Evolutionary conservation across 805 yeast genomes (phyloP), one percentile per base, ranked within the genome.

Genomic region (Clavispora santaluciae): DNA sequence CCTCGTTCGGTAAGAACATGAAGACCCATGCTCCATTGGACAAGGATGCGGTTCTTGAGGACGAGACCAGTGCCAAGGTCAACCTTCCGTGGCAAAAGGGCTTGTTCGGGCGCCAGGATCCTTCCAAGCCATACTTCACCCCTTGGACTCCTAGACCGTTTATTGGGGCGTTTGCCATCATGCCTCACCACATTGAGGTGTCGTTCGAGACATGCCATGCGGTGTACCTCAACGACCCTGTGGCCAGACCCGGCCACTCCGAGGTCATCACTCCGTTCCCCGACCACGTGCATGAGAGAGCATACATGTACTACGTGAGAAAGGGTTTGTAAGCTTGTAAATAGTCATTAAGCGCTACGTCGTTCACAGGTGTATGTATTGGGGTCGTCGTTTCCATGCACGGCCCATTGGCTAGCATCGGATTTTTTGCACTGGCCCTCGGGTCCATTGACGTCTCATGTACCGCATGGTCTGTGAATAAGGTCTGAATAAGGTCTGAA

Each of bases 81-180:
- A 54, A 68, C 25, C 69, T 89, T 43, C 96, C 95, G 42, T 86
- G 93, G 90, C 95, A 88, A 64, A 73, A 72, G 42, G 71, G 73
- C 38, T 72, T 85, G 46, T 88, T 75, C 62, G 98, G 98, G 17
- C 82, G 95, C 55, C 64, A 78, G 50, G 83, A 86, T 40, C 83
- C 89, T 12, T 57, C 70, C 13, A 89, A 86, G 66, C 77, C 90
- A 4, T 93, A 83, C 66, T 93, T 91, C 72, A 88, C 98, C 2
- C 99, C 99, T 39, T 93, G 97, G 97, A 76, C 82, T 44, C 95
- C 96, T 50, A 83, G 96, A 66, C 93, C 88, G 33, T 93, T 91
- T 66, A 66, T 93, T 48, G 90, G 95, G 2, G 95, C 95, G 35
- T 86, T 89, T 64, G 93, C 97, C 10, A 77, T 93, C 44, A 74